These are phyloP conservation scores for Blastosporella zonata DNA, from an alignment of 1,284 basidiomycete genomes.

Conservation along the genomic window DNA sequence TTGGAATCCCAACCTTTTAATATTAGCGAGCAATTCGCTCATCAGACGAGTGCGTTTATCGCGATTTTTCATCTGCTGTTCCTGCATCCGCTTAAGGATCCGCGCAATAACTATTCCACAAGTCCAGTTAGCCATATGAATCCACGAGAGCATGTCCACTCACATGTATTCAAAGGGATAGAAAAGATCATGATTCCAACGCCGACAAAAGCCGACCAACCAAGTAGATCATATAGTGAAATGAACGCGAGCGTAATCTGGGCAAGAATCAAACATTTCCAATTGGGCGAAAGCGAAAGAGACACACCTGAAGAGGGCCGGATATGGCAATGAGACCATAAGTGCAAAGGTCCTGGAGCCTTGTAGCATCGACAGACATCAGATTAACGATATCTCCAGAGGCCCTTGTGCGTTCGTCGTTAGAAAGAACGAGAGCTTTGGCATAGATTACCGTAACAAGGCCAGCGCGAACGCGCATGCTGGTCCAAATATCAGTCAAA, in stretches of 20 bases:
- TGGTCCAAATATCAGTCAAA: slow-evolving; percentile 15
- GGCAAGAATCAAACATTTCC: background rate
- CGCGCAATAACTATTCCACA: slow-evolving; percentile 57
- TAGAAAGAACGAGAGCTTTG: slow-evolving; percentile 84
- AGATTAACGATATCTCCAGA: slow-evolving; percentile 94
- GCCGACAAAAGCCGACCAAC: slow-evolving; percentile 91
- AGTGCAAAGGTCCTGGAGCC: slow-evolving; percentile 85
- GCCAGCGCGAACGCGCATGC: slow-evolving; percentile 88
- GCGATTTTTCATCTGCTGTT: slow-evolving; percentile 90
- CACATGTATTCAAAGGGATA: slow-evolving; percentile 74
- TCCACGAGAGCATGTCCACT: slow-evolving; percentile 11
- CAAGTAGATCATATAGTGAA: slow-evolving; percentile 84
- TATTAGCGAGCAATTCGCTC: slow-evolving; percentile 86
- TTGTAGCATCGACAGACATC: slow-evolving; percentile 85
- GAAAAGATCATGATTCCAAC: slow-evolving; percentile 89
- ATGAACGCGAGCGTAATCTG: slow-evolving; percentile 87
- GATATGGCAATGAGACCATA: slow-evolving; percentile 74
- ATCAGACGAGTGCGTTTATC: slow-evolving; percentile 74
- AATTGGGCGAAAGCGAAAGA: background rate
- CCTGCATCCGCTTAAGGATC: slow-evolving; percentile 77
- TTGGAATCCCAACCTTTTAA: slow-evolving; percentile 61
- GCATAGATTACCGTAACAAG: slow-evolving; percentile 84
- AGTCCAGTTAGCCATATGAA: background rate
- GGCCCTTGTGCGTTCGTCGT: slow-evolving; percentile 76
- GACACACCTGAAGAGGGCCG: slow-evolving; percentile 61